These are phyloP conservation scores for Hansenula anomala DNA, from an alignment of 1,139 yeast species.

Conservation along the genomic window DNA sequence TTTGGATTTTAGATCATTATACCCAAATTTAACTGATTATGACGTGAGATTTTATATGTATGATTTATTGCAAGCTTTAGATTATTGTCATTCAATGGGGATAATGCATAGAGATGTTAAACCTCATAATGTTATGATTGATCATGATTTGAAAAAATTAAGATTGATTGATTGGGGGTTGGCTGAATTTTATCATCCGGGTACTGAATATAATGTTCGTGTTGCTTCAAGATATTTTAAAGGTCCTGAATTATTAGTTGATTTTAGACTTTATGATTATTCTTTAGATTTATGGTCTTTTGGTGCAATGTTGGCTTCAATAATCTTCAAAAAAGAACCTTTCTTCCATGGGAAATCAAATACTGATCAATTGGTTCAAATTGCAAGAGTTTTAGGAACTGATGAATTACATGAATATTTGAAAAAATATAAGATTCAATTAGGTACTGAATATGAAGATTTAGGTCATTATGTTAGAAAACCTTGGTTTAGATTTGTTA, in stretches of 20 bases:
- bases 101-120: conserved; percentile 82
- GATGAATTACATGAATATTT: conserved; percentile 58
- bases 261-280: conserved; percentile 72
- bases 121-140: conserved; percentile 84
- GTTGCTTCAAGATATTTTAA: conserved; percentile 80
- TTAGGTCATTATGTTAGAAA: conserved; percentile 63
- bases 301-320: conserved; percentile 78
- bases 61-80: conserved; percentile 65
- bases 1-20: conserved; percentile 66
- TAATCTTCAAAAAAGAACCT: conserved; percentile 71
- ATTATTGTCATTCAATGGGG: conserved; percentile 78
- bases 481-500: conserved; percentile 62
- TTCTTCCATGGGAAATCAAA: conserved; percentile 76
- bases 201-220: conserved; percentile 73
- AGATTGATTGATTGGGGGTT: conserved; percentile 82
- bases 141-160: conserved; percentile 55
- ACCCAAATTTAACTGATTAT: conserved; percentile 56
- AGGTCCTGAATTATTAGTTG: conserved; percentile 75
- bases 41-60: conserved; percentile 71
- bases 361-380: conserved; percentile 75
- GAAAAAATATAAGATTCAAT: conserved; percentile 53
- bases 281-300: conserved; percentile 79
- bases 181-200: conserved; percentile 77
- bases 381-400: conserved; percentile 73
- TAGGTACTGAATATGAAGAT: conserved; percentile 64